phyloP scores from a whole-genome alignment of 495 filamentous ascomycete species.

The Xylaria venustula region DNA sequence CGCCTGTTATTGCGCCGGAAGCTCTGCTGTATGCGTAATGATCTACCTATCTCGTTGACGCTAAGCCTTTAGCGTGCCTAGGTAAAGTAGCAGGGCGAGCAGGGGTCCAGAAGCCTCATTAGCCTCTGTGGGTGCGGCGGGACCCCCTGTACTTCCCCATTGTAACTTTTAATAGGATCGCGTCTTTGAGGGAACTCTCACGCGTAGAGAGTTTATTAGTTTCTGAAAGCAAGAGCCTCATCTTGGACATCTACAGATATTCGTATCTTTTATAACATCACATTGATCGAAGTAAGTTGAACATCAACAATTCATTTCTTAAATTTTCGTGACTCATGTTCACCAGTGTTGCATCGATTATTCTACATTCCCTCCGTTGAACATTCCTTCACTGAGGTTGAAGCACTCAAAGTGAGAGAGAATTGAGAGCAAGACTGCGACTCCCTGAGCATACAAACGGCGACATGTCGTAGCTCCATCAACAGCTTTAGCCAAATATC shows the following conservation, averaged over 20 bases:
- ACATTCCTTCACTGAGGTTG: too few relatives aligned
- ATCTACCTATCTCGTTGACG: not conserved
- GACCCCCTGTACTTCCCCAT: not conserved
- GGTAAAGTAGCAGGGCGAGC: too few relatives aligned
- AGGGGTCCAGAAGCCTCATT: not conserved
- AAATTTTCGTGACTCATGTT: not conserved
- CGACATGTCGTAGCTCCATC: not conserved
- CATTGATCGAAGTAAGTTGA: not conserved
- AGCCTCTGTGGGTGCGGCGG: not conserved
- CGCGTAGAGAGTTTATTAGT: conserved; percentile 8
- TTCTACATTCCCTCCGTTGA: too few relatives aligned
- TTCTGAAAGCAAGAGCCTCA: not conserved
- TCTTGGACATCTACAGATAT: not conserved
- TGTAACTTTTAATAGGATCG: conserved; percentile 31
- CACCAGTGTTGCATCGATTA: too few relatives aligned
- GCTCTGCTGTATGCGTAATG: not conserved
- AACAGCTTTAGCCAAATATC: too few relatives aligned
- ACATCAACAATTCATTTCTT: not conserved
- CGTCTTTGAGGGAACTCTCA: conserved; percentile 20
- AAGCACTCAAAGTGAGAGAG: not conserved
- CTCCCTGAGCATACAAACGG: too few relatives aligned
- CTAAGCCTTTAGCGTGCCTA: too few relatives aligned
- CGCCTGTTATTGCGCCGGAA: not conserved
- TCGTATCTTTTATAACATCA: too few relatives aligned
- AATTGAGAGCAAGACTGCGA: not conserved